Conservation (phyloP, 2,329 filamentous ascomycete genomes). For the Capronia epimyces region DNA sequence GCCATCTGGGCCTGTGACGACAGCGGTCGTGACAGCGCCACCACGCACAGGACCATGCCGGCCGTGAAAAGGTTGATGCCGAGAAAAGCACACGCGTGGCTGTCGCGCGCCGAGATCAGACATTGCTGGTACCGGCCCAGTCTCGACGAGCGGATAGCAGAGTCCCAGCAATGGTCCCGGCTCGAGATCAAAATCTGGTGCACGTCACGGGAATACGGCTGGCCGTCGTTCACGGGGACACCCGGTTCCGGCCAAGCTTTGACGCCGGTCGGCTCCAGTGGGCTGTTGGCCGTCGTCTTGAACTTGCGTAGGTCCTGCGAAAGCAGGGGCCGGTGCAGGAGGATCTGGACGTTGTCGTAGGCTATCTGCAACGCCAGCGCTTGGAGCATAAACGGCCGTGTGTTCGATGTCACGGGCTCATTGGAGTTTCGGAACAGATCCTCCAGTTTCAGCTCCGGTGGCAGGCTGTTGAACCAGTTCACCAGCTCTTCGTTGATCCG, state of each 20-base stretch:
- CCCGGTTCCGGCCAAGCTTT: neutral
- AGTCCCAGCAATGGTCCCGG: slow-evolving; percentile 18
- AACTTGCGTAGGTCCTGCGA: slow-evolving; percentile 25
- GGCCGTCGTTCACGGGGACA: slow-evolving; percentile 19
- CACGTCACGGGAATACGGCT: slow-evolving; percentile 5
- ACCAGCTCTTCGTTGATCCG: slow-evolving; percentile 17
- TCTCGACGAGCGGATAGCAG: slow-evolving; percentile 18
- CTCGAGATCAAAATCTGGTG: slow-evolving; percentile 15
- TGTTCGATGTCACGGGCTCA: slow-evolving; percentile 9
- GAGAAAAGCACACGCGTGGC: slow-evolving; percentile 43
- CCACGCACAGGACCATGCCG: slow-evolving; percentile 41
- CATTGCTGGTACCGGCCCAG: slow-evolving; percentile 15
- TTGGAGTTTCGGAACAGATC: slow-evolving; percentile 10
- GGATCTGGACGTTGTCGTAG: slow-evolving; percentile 42
- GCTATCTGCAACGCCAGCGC: slow-evolving; percentile 42
- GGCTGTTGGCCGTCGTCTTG: slow-evolving; percentile 1
- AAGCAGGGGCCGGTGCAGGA: slow-evolving; percentile 41
- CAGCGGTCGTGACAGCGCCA: slow-evolving; percentile 41
- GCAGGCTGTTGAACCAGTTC: slow-evolving; percentile 14
- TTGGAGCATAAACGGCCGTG: slow-evolving; percentile 32
- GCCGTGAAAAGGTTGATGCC: slow-evolving; percentile 45
- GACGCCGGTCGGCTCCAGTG: neutral
- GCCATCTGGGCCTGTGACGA: slow-evolving; percentile 41
- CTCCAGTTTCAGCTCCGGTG: slow-evolving; percentile 20
- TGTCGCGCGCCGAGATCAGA: slow-evolving; percentile 34